Evolutionary conservation across 164 flowering plant species (phyloP), one percentile per base, ranked within the genome.

Genomic region (Aristolochia californica): DNA sequence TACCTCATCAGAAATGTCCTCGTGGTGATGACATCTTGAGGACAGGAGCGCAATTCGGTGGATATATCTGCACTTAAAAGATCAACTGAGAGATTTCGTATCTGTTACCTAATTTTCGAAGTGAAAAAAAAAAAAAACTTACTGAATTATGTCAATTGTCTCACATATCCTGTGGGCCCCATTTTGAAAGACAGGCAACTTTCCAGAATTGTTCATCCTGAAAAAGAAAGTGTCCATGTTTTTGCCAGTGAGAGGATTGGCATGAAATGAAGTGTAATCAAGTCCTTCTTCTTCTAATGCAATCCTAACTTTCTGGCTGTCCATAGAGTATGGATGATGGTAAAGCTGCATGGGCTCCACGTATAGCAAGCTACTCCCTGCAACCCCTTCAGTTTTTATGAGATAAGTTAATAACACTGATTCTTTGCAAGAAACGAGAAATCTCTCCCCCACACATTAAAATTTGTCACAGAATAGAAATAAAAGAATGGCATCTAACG

Each of bases 301-400:
- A 56, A 91, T 84, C 72, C 98, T 82, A 63, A 86, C 98, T 66
- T 82, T 91, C 71, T 88, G 98, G 78, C 96, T 88, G 74, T 88
- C 88, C 66, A 91, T 48, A 5, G 96, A 86, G 62, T 64, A 84
- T 1, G 96, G 95, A 61, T 88, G 98, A 69, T 88, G 98, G 72
- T 86, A 88, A 15, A 91, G 75, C 83, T 91, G 98, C 98, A 91
- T 91, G 66, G 58, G 9, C 40, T 34, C 40, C 40, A 34, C 40
- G 40, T 9, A 34, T 7, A 34, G 11, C 40, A 34, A 34, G 40
- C 40, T 34, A 34, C 40, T 34, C 40, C 40, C 40, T 34, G 5
- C 40, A 34, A 34, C 1, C 10, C 10, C 11, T 34, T 34, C 40
- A 34, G 40, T 7, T 34, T 34, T 34, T 34, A n/a, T n/a, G n/a